Evolutionary conservation across 2,329 filamentous ascomycete genomes (phyloP), one percentile per base, ranked within the genome.

Genomic region (Ascochyta rabiei): DNA sequence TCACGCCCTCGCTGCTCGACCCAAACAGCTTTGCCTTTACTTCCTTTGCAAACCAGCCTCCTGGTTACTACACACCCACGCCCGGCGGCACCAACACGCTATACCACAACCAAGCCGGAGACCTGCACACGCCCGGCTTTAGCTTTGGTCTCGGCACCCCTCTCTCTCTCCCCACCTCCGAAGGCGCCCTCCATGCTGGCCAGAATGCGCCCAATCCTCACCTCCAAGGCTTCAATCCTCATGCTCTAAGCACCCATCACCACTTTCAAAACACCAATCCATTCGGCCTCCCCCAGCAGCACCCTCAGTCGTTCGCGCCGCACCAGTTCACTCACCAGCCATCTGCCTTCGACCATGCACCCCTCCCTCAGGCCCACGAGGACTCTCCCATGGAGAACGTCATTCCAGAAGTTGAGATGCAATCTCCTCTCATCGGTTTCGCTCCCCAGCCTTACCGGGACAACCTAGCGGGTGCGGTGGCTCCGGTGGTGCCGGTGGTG

Each of bases 1-100:
- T 96, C 69, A 96, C 93, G 2, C 91, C 93, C 4, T 95, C 92
- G 19, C 81, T 96, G 53, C 84, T 98, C 71, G 93, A 98, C 71
- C 87, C 91, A 16, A 91, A 89, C 73, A 89, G 90, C 26, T 91
- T 91, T 73, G 85, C 86, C 21, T 97, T 96, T 76, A 83, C 86
- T 56, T 82, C 83, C 51, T 93, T 96, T 69, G 86, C 89, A 61
- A 91, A 90, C 75, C 89, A 93, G 61, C 85, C 89, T 40, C 85
- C 89, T 15, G 90, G 88, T 13, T 95, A 95, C 76, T 97, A 96
- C 76, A 93, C 91, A 7, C 90, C 93, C 2, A 96, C 91, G 1
- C 89, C 91, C 2, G 90, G 89, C 60, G 89, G 89, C 40, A 89
- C 87, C 60, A 91, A 89, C 70, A 89, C 89, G 16, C 77, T 93